Evolutionary conservation across 495 filamentous ascomycete genomes (phyloP).

Genomic region (Podospora anserina): DNA sequence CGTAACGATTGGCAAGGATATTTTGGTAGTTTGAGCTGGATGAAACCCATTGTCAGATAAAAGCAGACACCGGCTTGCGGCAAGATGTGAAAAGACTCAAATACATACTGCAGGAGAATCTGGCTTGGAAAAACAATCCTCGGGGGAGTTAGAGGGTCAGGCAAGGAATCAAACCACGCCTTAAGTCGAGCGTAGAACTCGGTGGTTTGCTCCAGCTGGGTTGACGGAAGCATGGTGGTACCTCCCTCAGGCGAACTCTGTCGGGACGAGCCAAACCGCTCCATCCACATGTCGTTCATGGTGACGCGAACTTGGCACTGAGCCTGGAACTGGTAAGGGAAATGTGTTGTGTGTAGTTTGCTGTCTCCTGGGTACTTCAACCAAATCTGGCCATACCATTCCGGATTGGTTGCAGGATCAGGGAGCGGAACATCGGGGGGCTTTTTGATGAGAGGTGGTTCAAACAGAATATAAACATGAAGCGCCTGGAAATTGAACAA

Average conservation of each 20-base stretch:
- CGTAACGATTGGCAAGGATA: background rate
- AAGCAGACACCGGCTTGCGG: background rate
- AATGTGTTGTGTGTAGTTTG: slow-evolving; percentile 18
- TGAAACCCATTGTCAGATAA: background rate
- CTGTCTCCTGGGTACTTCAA: slow-evolving; percentile 30
- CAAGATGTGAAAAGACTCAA: background rate
- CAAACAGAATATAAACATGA: background rate
- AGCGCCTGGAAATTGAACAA: slow-evolving; percentile 27
- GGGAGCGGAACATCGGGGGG: slow-evolving; percentile 28
- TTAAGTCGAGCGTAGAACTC: background rate
- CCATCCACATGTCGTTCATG: slow-evolving; percentile 23
- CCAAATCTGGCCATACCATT: slow-evolving; percentile 34
- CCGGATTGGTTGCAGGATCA: slow-evolving; percentile 19
- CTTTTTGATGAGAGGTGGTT: slow-evolving; percentile 20
- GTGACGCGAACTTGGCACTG: slow-evolving; percentile 27
- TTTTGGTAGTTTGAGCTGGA: background rate
- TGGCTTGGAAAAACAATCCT: slow-evolving; percentile 28
- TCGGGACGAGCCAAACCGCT: slow-evolving; percentile 14
- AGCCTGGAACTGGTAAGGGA: slow-evolving; percentile 24
- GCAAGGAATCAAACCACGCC: slow-evolving; percentile 25
- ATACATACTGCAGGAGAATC: slow-evolving; percentile 19
- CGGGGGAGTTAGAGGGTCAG: slow-evolving; percentile 21
- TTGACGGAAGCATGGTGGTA: background rate
- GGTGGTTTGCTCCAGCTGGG: background rate
- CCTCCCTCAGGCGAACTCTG: slow-evolving; percentile 7